Evolutionary conservation across 139 green algal species (phyloP), one percentile per base, ranked within the genome.

Genomic region (Prasinococcaceae sp.): DNA sequence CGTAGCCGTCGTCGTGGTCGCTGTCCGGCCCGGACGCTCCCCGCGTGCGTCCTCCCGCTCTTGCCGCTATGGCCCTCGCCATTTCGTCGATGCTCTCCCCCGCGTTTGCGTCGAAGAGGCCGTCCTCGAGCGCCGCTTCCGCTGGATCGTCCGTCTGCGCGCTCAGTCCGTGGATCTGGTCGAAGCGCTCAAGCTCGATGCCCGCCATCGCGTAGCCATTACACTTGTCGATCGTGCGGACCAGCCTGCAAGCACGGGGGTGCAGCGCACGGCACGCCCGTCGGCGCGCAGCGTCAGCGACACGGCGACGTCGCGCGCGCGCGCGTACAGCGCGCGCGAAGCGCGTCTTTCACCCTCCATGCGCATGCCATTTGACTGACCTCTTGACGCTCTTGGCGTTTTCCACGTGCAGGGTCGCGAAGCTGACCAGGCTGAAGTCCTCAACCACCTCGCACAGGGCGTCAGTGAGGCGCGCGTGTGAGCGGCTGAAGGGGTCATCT

Each of bases 351-450:
- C 10, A 8, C 32, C 8, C 10, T 38, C 32, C 32, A 38, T 10
- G 8, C 32, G 10, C 8, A 10, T 38, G 8, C 32, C 8, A 38
- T 10, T 10, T 38, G 8, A 17, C 8, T 38, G 32, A 17, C 10
- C 8, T 17, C 8, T 38, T 8, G 8, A 10, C 8, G 8, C 32
- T 10, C 32, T 38, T 38, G 8, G 10, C 8, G 46, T 46, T 54
- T 14, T 22, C 17, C 19, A 6, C 39, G 2, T 80, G 75, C 37
- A 97, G 55, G 0, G 88, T 83, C 10, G 63, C 58, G 55, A 94
- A 97, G 19, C 42, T 61, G 5, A 97, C 70, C 19, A 97, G 67
- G 2, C 74, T 73, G 60, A 77, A 95, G 45, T 93, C 88, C 49
- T 95, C 75, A 4, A 97, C 73, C 45, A 92, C 52, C 57, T 90